Percentiles rank a stretch among this genome's conserved stretches.
phyloP scores from a whole-genome alignment of 2,329 filamentous ascomycete species.

The Fusarium burgessii region DNA sequence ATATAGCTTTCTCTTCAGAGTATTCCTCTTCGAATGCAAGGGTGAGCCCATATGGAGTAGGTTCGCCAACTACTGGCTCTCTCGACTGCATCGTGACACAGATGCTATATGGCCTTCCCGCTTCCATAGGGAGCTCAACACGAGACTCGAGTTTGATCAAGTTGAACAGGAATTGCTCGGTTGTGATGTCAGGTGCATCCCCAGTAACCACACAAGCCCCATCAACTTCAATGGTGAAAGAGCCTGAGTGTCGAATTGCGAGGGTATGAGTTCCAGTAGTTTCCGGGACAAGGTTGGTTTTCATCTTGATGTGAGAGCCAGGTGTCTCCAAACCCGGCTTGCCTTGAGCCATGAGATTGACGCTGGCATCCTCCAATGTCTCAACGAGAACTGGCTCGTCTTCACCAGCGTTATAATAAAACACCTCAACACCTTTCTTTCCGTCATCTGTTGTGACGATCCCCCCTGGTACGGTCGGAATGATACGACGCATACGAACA shows the following conservation, averaged over 20 bases:
- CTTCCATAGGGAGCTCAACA: rapidly evolving
- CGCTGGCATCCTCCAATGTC: not conserved
- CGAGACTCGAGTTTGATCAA: not conserved
- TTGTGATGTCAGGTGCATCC: not conserved
- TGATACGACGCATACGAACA: not conserved
- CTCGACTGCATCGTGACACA: not conserved
- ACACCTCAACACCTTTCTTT: not conserved
- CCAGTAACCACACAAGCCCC: rapidly evolving
- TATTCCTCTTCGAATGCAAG: not conserved
- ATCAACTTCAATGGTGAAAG: rapidly evolving
- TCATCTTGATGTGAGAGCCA: not conserved
- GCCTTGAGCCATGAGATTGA: rapidly evolving
- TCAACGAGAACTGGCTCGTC: rapidly evolving
- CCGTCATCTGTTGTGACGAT: rapidly evolving
- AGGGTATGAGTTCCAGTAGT: not conserved
- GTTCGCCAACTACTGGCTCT: not conserved
- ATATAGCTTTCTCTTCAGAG: not conserved
- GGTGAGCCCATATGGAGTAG: not conserved
- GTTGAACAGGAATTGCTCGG: not conserved
- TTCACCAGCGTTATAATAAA: not conserved
- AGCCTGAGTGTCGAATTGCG: not conserved
- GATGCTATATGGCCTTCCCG: not conserved
- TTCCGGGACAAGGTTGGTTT: rapidly evolving
- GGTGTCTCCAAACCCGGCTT: not conserved
- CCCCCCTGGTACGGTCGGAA: not conserved